phyloP scores from a whole-genome alignment of 1,284 basidiomycete species.

The Crepidotus sp. region DNA sequence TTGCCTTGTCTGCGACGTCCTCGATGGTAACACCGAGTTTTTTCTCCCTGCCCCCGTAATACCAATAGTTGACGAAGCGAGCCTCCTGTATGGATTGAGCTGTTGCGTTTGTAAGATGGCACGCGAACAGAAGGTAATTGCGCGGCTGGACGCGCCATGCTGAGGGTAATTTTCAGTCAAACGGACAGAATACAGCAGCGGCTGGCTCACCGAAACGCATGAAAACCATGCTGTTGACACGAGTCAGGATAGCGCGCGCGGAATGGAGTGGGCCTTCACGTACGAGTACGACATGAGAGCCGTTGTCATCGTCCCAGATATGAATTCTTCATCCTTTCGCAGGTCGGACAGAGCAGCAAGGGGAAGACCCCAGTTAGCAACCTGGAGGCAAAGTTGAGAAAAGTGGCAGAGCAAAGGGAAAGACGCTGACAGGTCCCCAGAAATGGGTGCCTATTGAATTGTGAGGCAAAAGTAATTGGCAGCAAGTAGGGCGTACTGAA shows the following conservation, averaged over 20 bases:
- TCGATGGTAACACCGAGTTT: conserved; percentile 35
- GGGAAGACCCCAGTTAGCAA: conserved; percentile 96
- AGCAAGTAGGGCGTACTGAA: conserved; percentile 56
- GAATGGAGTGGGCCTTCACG: conserved; percentile 31
- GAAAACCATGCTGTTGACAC: conserved; percentile 67
- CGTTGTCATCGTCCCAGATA: conserved; percentile 92
- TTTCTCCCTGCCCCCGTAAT: conserved; percentile 68
- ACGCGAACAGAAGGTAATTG: conserved; percentile 91
- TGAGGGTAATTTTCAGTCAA: conserved; percentile 23
- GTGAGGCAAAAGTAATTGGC: conserved; percentile 15
- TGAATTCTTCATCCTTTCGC: conserved; percentile 88
- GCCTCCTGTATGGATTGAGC: conserved; percentile 78
- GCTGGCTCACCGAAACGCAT: conserved; percentile 77
- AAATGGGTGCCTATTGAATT: conserved; percentile 75
- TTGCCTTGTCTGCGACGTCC: conserved; percentile 24
- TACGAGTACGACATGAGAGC: conserved; percentile 87
- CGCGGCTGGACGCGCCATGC: conserved; percentile 93
- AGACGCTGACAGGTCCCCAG: conserved; percentile 77
- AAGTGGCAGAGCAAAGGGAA: conserved; percentile 19
- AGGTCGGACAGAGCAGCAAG: conserved; percentile 86
- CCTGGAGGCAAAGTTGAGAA: conserved; percentile 34
- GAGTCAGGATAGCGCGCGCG: background rate
- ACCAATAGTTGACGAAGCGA: conserved; percentile 86
- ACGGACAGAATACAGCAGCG: conserved; percentile 10
- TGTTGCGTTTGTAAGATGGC: conserved; percentile 84